Base-by-base conservation (phyloP, 805 yeast genomes). In the Wickerhamomyces alni region DNA sequence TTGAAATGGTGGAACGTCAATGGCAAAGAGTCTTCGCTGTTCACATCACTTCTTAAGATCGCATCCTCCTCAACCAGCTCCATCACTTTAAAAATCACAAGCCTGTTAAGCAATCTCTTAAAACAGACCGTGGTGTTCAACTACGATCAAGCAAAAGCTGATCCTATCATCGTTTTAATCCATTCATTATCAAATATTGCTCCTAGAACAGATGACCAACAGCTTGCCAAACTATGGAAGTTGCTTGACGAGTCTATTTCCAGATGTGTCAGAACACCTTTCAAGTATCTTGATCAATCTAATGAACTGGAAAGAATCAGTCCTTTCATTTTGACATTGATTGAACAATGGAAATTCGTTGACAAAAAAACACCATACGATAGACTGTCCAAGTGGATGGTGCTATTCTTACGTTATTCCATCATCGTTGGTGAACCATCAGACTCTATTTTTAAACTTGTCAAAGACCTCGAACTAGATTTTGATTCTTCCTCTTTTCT, bases 1-100 rank as follows among this genome's bases (percentile, higher is more conserved):
- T 69, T 78, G 25, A 85, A 80, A 59, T 89, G 96, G 96, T 88
- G 93, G 88, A 82, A 75, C 54, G 63, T 72, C 21, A 43, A 69
- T 2, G 66, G 64, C 7, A 52, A 61, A 2, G 64, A 66, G 15
- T 68, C 70, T 40, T 80, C 95, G 1, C 63, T 85, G 33, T 87
- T 87, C 58, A 78, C 89, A 0, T 73, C 77, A 7, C 62, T 87
- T 40, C 51, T 84, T 22, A 74, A 75, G 52, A 61, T 86, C 29
- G 74, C 75, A 1, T 59, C 69, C 2, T 57, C 64, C 0, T 31
- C 34, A 5, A 52, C 44, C 19, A 51, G 54, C n/a, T 46, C 64
- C 8, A 55, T 65, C 13, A 54, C 64, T 5, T 55, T 47, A 27
- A 80, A 79, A 46, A 69, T 80, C 10, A 62, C 68, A 3, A 57